Base-by-base conservation (phyloP, 768 basidiomycete species). In the Tricholoma saponaceum region DNA sequence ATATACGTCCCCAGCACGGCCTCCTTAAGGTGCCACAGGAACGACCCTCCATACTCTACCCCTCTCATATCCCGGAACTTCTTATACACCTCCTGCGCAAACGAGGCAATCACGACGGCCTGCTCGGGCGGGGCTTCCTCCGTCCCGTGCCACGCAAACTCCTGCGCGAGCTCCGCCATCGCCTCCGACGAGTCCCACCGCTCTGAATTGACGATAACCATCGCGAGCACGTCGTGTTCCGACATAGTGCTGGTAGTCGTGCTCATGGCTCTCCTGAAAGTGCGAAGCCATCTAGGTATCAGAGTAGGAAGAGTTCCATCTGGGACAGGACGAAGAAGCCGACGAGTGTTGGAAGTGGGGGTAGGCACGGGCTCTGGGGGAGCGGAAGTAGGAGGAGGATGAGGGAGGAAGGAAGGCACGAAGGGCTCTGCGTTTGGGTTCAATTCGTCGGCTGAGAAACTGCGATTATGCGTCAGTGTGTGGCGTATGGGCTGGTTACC, bases 1-100 rank as follows among this genome's bases (percentile, higher is more conserved):
- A 59, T 39, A 25, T 63, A 65, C 16, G 64, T 62, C 6, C 60
- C 62, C 26, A 63, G 52, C 26, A 63, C 41, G 20, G 26, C 49
- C 41, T 64, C 63, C 53, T 62, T 64, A 1, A 62, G 41, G 39
- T 62, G 61, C 63, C 63, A 64, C 30, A 58, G 49, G 20, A 62
- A 64, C 14, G 52, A 43, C 44, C 60, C 57, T 9, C 54, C 60
- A 32, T 52, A 26, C 12, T 60, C 61, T 22, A 51, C 30, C 23
- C 55, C 51, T 32, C 56, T 64, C 57, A 62, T 60, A 39, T 16
- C 37, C 13, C 18, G 55, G 43, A 64, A 62, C 30, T 52, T 51
- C 35, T 51, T 54, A 37, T 58, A 46, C 43, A 64, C 39, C 30
- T 20, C 58, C 22, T 58, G 16, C 47, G 56, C 22, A 56, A 64